Evolutionary conservation across 2,329 filamentous ascomycete species (phyloP).

Genomic region (Xylaria polymorpha): DNA sequence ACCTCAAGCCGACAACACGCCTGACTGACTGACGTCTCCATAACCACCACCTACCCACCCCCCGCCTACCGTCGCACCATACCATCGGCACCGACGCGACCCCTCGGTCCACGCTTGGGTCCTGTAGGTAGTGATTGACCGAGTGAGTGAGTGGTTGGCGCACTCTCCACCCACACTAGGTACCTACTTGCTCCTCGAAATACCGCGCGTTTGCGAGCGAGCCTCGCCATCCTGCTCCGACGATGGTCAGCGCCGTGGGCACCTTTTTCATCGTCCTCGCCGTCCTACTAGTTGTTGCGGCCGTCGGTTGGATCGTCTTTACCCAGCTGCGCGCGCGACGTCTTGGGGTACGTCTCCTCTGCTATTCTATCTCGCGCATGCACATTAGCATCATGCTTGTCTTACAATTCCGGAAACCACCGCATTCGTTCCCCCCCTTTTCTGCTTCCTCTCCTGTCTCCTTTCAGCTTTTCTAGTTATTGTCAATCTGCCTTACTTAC

Average conservation of each 20-base stretch:
- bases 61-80: slow-evolving; percentile 6
- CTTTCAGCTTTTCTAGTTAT: neutral
- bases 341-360: slow-evolving; percentile 67
- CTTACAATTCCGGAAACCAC: slow-evolving; percentile 24
- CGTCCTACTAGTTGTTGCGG: slow-evolving; percentile 67
- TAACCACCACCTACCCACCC: slow-evolving; percentile 8
- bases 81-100: slow-evolving; percentile 9
- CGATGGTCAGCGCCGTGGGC: slow-evolving; percentile 67
- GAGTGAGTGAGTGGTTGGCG: slow-evolving; percentile 10
- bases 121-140: neutral
- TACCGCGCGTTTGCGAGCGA: slow-evolving; percentile 5
- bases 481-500: neutral
- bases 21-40: slow-evolving; percentile 13
- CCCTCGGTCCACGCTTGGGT: slow-evolving; percentile 10
- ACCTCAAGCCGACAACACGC: slow-evolving; percentile 6
- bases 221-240: slow-evolving; percentile 30
- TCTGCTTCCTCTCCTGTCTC: neutral
- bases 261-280: slow-evolving; percentile 79
- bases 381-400: slow-evolving; percentile 17
- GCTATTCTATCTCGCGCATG: slow-evolving; percentile 9
- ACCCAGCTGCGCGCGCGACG: slow-evolving; percentile 77
- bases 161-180: neutral
- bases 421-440: neutral
- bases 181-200: neutral
- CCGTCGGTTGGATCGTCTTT: slow-evolving; percentile 75